phyloP scores from a whole-genome alignment of 2,329 filamentous ascomycete species.

The Dactylellina sp. region DNA sequence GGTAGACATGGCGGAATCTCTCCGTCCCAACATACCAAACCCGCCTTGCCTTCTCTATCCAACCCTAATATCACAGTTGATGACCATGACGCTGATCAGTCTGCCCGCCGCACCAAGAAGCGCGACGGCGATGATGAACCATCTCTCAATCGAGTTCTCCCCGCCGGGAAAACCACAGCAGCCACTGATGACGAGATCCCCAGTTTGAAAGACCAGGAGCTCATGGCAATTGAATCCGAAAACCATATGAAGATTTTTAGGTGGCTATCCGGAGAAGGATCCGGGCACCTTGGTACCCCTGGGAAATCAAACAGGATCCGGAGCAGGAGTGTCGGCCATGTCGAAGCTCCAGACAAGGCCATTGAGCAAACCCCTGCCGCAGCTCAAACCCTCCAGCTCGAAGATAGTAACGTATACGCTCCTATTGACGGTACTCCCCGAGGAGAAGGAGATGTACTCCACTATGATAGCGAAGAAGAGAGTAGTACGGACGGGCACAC shows the following conservation, averaged over 20 bases:
- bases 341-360: conserved; percentile 11
- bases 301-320: conserved; percentile 22
- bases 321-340: conserved; percentile 45
- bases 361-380: neutral
- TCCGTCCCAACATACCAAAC: conserved; percentile 4
- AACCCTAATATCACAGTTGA: conserved; percentile 53
- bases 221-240: conserved; percentile 51
- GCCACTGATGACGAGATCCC: conserved; percentile 49
- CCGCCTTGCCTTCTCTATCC: conserved; percentile 19
- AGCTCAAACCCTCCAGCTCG: conserved; percentile 24
- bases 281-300: conserved; percentile 43
- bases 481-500: conserved; percentile 49
- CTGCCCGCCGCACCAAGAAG: conserved; percentile 30
- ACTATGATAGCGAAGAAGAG: conserved; percentile 51
- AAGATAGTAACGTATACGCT: conserved; percentile 26
- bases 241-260: conserved; percentile 52
- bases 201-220: conserved; percentile 45
- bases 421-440: conserved; percentile 49
- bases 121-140: conserved; percentile 33
- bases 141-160: conserved; percentile 44
- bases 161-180: conserved; percentile 13
- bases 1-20: conserved; percentile 1
- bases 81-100: conserved; percentile 51
- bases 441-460: conserved; percentile 52
- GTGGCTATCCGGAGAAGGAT: conserved; percentile 53